Conservation (phyloP, 768 basidiomycete species). For the Lactarius indigo region DNA sequence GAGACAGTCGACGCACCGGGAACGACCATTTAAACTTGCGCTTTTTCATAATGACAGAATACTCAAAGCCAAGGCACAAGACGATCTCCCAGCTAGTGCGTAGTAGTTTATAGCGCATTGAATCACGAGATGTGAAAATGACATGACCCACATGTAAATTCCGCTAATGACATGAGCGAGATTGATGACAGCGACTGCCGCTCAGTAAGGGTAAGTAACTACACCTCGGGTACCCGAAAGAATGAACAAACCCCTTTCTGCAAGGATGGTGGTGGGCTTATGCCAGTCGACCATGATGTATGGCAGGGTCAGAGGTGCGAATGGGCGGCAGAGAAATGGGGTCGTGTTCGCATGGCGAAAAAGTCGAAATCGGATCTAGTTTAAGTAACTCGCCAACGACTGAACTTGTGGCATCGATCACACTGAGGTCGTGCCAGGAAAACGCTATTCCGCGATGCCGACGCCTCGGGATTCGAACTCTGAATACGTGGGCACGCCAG, state of each 20-base stretch:
- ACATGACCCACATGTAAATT: conserved; percentile 16
- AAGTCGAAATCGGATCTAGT: neutral
- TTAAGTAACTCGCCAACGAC: neutral
- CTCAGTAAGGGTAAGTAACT: neutral
- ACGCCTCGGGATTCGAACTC: neutral
- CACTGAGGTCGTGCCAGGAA: neutral
- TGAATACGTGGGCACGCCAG: neutral
- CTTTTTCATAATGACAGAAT: conserved; percentile 4
- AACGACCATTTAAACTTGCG: conserved; percentile 17
- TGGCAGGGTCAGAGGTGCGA: neutral
- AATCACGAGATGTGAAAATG: neutral
- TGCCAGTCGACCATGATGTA: conserved; percentile 4
- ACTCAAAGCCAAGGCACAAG: conserved; percentile 13
- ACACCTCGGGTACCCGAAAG: neutral
- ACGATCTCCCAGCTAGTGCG: conserved; percentile 18
- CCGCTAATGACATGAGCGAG: conserved; percentile 13
- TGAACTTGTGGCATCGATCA: neutral
- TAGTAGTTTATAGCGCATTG: neutral
- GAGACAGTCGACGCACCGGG: conserved; percentile 5
- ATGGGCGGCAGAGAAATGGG: too few species aligned
- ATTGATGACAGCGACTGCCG: conserved; percentile 8
- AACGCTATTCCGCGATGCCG: too few species aligned
- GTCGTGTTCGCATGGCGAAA: neutral
- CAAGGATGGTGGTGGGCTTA: neutral
- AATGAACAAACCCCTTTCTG: neutral